phyloP scores from a whole-genome alignment of 257 asterid genomes.

The Ehretia macrophylla region DNA sequence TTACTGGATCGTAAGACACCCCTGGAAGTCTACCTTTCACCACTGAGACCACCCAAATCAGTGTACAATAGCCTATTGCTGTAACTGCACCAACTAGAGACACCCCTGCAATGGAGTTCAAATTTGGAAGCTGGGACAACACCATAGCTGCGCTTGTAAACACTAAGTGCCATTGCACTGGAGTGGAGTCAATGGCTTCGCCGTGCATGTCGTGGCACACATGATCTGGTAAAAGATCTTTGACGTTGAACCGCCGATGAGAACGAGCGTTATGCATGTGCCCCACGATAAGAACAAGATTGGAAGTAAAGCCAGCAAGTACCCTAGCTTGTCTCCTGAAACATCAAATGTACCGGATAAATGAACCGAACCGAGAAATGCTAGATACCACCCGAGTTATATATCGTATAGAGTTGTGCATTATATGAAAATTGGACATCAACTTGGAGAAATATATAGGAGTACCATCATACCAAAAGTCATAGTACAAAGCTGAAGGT shows the following conservation, averaged over 20 bases:
- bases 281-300: no score
- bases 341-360: no score
- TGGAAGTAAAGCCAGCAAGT: no score
- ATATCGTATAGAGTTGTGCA: no score
- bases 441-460: no score
- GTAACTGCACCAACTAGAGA: constrained; percentile 74
- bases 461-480: constrained; percentile 37
- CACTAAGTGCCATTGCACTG: constrained; percentile 79
- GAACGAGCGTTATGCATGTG: no score
- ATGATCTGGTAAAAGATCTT: constrained; percentile 28
- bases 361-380: no score
- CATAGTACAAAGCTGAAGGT: constrained; percentile 32
- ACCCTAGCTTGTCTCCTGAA: no score
- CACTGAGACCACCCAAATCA: constrained; percentile 69
- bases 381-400: no score
- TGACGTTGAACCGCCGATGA: constrained; percentile 23
- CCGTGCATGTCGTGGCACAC: constrained; percentile 22
- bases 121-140: constrained; percentile 77
- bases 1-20: constrained; percentile 60
- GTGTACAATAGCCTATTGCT: constrained; percentile 76
- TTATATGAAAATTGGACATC: no score
- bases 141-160: constrained; percentile 71
- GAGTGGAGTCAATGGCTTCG: constrained; percentile 32
- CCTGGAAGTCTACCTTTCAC: constrained; percentile 50
- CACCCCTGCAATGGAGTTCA: constrained; percentile 89